Conservation (phyloP, 2,329 filamentous ascomycete species). For the Cladosporium oxysporum region DNA sequence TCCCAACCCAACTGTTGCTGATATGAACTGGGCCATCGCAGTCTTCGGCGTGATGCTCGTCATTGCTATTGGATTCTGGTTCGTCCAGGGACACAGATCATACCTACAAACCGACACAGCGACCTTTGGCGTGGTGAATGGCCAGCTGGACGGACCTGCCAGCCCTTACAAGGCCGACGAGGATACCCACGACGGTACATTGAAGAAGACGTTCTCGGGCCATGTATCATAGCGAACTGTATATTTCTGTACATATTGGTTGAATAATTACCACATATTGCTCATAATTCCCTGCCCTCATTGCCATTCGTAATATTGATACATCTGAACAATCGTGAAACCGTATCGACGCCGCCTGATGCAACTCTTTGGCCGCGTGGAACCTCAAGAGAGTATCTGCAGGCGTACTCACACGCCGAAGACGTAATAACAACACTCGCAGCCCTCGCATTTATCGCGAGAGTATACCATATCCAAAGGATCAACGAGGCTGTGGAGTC, state of each 20-base stretch:
- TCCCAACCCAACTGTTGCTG: slow-evolving; percentile 20
- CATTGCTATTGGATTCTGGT: slow-evolving; percentile 21
- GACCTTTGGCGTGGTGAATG: slow-evolving; percentile 13
- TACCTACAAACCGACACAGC: slow-evolving; percentile 15
- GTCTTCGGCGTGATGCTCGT: slow-evolving; percentile 21
- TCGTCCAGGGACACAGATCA: slow-evolving; percentile 19
- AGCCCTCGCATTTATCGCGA: not conserved
- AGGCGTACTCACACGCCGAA: not conserved
- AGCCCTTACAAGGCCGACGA: slow-evolving; percentile 5
- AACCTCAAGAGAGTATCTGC: not conserved
- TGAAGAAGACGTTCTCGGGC: slow-evolving; percentile 16
- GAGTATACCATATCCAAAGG: not conserved
- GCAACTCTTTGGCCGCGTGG: not conserved
- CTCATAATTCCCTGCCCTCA: not conserved
- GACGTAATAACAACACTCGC: not conserved
- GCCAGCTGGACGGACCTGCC: slow-evolving; percentile 4
- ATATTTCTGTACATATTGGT: slow-evolving; percentile 1
- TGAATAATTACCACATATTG: not conserved
- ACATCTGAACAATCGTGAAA: not conserved
- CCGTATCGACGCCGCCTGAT: not conserved
- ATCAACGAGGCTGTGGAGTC: not conserved
- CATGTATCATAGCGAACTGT: slow-evolving; percentile 1
- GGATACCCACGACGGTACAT: not conserved
- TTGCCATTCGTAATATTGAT: not conserved
- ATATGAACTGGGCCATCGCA: slow-evolving; percentile 27